Percentiles rank a stretch among this genome's conserved stretches.
Conservation (phyloP, 2,329 filamentous ascomycete genomes). For the Fusarium subtropicale region DNA sequence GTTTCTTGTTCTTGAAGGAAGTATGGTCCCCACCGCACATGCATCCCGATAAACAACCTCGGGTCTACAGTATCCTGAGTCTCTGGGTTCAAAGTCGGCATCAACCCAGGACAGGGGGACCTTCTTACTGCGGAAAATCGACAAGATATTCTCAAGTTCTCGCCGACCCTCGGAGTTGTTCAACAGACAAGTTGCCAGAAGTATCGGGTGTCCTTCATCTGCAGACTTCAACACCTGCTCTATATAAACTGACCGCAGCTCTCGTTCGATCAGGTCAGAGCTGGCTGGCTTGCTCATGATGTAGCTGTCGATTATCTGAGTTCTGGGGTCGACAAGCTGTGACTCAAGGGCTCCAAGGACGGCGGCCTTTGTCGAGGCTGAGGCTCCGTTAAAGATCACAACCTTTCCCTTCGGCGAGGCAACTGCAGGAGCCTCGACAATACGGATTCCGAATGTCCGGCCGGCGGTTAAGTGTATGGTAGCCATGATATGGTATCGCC, state of each 20-base stretch:
- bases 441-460: neutral
- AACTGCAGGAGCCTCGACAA: neutral
- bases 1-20: neutral
- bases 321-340: neutral
- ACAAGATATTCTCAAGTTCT: slow-evolving; percentile 12
- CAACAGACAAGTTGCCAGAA: slow-evolving; percentile 21
- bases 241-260: slow-evolving; percentile 21
- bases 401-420: slow-evolving; percentile 8
- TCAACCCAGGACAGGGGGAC: slow-evolving; percentile 28
- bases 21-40: neutral
- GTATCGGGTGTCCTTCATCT: slow-evolving; percentile 6
- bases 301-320: slow-evolving; percentile 16
- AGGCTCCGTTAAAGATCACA: slow-evolving; percentile 25
- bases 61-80: neutral
- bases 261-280: neutral
- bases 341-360: slow-evolving; percentile 3
- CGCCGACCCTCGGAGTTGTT: slow-evolving; percentile 1
- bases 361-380: slow-evolving; percentile 9
- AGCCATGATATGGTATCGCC: neutral
- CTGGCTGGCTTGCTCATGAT: slow-evolving; percentile 10
- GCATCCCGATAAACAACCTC: neutral
- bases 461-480: neutral
- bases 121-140: neutral
- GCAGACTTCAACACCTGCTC: slow-evolving; percentile 19
- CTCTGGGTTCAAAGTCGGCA: neutral